Evolutionary conservation across 768 basidiomycete species (phyloP).

Genomic region (Multifurca ochricompacta): DNA sequence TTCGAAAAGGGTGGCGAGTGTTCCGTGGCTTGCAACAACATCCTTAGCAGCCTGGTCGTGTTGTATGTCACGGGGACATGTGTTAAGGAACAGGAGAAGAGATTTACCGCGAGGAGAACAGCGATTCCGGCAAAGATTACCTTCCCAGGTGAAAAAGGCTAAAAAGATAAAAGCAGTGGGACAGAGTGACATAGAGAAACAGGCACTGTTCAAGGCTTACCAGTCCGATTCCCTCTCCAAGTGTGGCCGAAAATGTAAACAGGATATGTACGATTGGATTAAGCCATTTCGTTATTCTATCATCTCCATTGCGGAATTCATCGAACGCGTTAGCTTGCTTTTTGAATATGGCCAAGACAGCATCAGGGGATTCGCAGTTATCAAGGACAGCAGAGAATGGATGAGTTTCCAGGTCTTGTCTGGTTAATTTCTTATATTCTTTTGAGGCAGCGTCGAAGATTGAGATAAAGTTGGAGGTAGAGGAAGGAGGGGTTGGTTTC

Average conservation of each 20-base stretch:
- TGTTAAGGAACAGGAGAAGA: too few species aligned
- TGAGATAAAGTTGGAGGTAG: neutral
- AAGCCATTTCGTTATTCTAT: neutral
- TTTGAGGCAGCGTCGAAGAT: neutral
- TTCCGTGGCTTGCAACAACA: neutral
- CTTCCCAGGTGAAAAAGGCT: too few species aligned
- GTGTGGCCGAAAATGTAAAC: neutral
- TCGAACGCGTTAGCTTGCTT: neutral
- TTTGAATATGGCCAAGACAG: neutral
- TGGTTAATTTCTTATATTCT: neutral
- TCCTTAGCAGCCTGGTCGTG: neutral
- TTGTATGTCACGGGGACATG: too few species aligned
- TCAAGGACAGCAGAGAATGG: neutral
- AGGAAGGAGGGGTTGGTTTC: neutral
- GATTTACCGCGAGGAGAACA: too few species aligned
- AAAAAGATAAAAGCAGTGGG: too few species aligned
- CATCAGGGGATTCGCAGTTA: neutral
- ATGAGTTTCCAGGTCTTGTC: neutral
- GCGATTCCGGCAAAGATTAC: too few species aligned
- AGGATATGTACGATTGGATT: neutral
- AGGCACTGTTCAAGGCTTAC: too few species aligned
- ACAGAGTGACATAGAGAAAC: too few species aligned
- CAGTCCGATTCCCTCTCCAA: neutral
- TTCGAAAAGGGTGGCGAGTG: neutral
- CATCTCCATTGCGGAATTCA: neutral